Evolutionary conservation across 139 green algal genomes (phyloP), one percentile per base, ranked within the genome.

Genomic region (Trebouxia sp.): DNA sequence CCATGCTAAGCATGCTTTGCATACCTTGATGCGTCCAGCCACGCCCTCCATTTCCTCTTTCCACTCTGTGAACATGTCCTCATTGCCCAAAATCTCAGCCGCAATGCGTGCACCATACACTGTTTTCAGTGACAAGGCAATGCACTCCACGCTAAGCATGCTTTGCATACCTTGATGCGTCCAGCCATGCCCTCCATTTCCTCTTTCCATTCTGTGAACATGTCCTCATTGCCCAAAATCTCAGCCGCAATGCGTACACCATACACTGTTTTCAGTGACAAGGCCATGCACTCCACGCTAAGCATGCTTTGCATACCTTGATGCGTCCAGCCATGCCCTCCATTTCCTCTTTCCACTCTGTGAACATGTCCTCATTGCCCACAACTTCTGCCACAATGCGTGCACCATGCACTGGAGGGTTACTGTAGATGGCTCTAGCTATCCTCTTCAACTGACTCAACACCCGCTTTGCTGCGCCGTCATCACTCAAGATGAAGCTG

Each of bases 151-250:
- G 5, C 94, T n/a, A n/a, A n/a, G n/a, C 87, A 53, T 53, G 47
- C 47, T 53, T 14, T 53, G 47, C 47, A 53, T 53, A 38, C 83
- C 58, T 92, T 94, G 85, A 99, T 99, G 75, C 96, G 91, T 5
- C 95, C 96, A 6, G 95, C 90, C 97, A 99, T 99, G 81, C 80
- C 82, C 83, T 91, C 83, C 95, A 99, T 98, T 91, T 99, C 97
- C 7, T 76, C 84, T 82, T 96, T 96, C 96, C 96, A 99, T 83
- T 96, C 87, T 42, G 90, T 85, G 80, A 98, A 98, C 84, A 98
- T 86, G 47, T 87, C 88, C 45, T 81, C 74, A 72, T 94, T 87
- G 65, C 88, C 87, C 24, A 98, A 88, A 26, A 98, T 93, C 84
- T 95, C 90, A 0, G 92, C 87, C 20, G 94, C 97, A 69, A 99